Conservation (phyloP, 805 yeast species). For the Starmerella vaccinii region DNA sequence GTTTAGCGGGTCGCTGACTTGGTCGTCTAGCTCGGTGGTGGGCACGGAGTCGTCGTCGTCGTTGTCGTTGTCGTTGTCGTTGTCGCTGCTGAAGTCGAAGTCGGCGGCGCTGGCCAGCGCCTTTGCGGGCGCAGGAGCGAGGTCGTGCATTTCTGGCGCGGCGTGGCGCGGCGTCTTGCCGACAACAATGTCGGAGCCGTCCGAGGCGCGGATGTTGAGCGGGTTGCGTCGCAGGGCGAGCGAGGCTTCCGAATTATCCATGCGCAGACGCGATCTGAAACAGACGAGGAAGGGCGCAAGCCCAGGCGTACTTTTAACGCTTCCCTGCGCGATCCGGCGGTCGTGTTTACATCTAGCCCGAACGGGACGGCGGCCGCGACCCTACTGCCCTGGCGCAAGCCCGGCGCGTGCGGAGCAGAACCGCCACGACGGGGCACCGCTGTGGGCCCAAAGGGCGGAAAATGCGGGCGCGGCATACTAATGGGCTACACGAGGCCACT, state of each 20-base stretch:
- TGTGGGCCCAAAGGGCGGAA: no score
- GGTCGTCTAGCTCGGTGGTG: conserved; percentile 4
- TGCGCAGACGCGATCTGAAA: conserved; percentile 4
- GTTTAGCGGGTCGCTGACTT: no score
- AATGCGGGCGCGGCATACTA: no score
- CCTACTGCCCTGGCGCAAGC: no score
- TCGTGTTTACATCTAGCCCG: conserved; percentile 1
- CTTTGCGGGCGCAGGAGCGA: background rate
- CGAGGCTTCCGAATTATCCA: conserved; percentile 14
- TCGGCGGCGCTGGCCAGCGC: no score
- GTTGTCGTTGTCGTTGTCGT: conserved; percentile 1
- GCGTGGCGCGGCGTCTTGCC: conserved; percentile 16
- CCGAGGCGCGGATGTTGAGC: conserved; percentile 29
- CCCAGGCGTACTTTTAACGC: background rate
- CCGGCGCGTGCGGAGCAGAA: no score
- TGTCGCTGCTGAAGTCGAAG: no score
- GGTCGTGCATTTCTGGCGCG: background rate
- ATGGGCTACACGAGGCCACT: no score
- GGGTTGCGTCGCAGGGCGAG: conserved; percentile 28
- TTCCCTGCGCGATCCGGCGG: background rate
- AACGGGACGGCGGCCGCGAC: background rate
- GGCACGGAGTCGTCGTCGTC: conserved; percentile 11
- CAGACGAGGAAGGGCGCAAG: background rate
- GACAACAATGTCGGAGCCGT: conserved; percentile 30
- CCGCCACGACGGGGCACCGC: no score